Base-by-base conservation (phyloP, 306 rosid species). In the Rosa chinensis region DNA sequence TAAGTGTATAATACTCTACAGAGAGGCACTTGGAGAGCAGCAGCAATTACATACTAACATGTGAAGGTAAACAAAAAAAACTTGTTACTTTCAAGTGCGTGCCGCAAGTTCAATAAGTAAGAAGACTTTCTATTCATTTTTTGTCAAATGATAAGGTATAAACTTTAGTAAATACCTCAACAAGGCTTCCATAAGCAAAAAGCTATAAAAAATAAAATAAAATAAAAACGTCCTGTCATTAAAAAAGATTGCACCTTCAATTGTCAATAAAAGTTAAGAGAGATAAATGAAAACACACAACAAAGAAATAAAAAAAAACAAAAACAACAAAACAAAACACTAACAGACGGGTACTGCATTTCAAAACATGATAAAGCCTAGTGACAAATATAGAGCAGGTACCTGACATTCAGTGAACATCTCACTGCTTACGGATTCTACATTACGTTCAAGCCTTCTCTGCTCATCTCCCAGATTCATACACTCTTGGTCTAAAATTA, bases 391-490 rank as follows among this genome's bases (percentile, higher is more conserved):
- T 73, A 74, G 18, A 73, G 83, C 81, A 73, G 78, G 14, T 80
- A 94, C 98, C 98, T 94, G 98, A 83, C 98, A 94, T 78, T 94
- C 98, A 53, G 91, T 86, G 76, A 90, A 94, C 86, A 94, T 87
- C 83, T 92, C 98, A 72, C 95, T 80, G 85, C 90, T 90, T 75
- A 89, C 97, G 73, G 95, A 87, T 72, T 94, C 98, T 63, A 96
- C 97, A 87, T 94, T 87, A 72, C 97, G 97, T 84, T 92, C 98
- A 74, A 91, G 88, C 89, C 84, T 88, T 83, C 88, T 89, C 87
- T 84, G 98, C 84, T 94, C 95, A 79, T 81, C 84, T 76, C 89
- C 95, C 43, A 94, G 84, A 81, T 77, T 85, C 82, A 74, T 28
- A 82, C 85, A 85, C 79, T 92, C 98, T 84, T 90, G 86, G 81